These are phyloP conservation scores for Talaromyces sp. DNA, from an alignment of 2,329 filamentous ascomycete species.

Conservation along the genomic window DNA sequence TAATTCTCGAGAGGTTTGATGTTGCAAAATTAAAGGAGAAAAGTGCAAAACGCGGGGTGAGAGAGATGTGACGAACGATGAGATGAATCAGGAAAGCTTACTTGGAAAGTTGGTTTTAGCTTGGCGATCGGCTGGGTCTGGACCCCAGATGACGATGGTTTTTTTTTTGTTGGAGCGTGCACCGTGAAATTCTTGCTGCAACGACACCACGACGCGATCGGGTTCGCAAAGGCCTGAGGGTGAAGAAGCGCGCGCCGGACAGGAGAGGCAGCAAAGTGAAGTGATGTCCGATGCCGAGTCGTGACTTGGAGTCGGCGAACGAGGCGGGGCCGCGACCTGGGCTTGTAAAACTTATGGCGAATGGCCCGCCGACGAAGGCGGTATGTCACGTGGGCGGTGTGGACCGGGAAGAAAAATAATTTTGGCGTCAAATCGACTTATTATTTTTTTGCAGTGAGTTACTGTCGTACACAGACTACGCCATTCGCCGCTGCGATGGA, in stretches of 20 bases:
- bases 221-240: background rate
- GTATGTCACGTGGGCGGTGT: conserved; percentile 11
- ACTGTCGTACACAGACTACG: no score
- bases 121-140: background rate
- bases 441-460: background rate
- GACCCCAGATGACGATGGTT: background rate
- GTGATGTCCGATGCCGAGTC: background rate
- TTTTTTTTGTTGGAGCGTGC: background rate
- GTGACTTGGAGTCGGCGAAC: background rate
- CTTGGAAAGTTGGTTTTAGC: background rate
- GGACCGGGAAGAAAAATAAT: conserved; percentile 9
- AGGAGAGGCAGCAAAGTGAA: background rate
- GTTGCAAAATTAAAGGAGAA: background rate
- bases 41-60: background rate
- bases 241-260: background rate
- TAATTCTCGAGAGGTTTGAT: background rate
- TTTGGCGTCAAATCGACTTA: conserved; percentile 1
- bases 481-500: conserved; percentile 21
- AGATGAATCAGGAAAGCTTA: background rate
- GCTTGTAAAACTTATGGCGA: background rate
- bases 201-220: background rate
- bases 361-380: background rate
- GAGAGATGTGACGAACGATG: background rate
- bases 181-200: background rate
- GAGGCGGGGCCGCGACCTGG: background rate